These are phyloP conservation scores for Bretschneidera sinensis DNA, from an alignment of 345 rosid species.

Conservation along the genomic window DNA sequence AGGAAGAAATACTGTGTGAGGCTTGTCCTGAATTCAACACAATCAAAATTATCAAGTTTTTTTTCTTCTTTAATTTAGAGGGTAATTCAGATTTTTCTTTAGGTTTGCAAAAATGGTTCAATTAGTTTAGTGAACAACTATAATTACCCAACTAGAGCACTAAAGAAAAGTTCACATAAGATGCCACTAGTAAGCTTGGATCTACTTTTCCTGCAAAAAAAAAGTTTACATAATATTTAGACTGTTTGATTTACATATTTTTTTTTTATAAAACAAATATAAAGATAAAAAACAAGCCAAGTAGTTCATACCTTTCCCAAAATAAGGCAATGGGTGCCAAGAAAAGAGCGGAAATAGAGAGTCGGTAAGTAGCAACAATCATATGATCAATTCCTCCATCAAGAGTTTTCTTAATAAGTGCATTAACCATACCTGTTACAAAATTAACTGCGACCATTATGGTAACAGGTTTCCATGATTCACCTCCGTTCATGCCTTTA, in stretches of 20 bases:
- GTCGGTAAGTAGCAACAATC: slow-evolving; percentile 52
- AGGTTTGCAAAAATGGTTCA: too few species aligned
- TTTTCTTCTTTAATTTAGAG: neutral
- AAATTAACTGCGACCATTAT: slow-evolving; percentile 42
- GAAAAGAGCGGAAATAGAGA: slow-evolving; percentile 43
- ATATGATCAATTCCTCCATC: slow-evolving; percentile 48
- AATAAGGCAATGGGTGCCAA: slow-evolving; percentile 48
- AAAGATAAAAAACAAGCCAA: too few species aligned
- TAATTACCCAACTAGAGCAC: slow-evolving; percentile 69
- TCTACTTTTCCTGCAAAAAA: slow-evolving; percentile 59
- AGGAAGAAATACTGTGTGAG: slow-evolving; percentile 66
- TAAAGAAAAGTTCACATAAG: slow-evolving; percentile 50
- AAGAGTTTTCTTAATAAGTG: slow-evolving; percentile 53
- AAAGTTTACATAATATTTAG: too few species aligned
- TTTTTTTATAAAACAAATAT: too few species aligned
- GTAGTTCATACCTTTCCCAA: slow-evolving; percentile 39
- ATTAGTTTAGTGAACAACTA: too few species aligned
- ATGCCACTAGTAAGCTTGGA: slow-evolving; percentile 45
- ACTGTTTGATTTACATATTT: too few species aligned
- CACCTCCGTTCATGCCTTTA: slow-evolving; percentile 9
- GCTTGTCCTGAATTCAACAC: slow-evolving; percentile 46
- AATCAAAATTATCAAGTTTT: too few species aligned
- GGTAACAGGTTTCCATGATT: slow-evolving; percentile 41
- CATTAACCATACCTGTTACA: slow-evolving; percentile 47
- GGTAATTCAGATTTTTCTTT: too few species aligned